Percentiles rank a stretch among this genome's conserved stretches.
phyloP scores from a whole-genome alignment of 2,329 filamentous ascomycete genomes.

The Fusarium staphyleae region DNA sequence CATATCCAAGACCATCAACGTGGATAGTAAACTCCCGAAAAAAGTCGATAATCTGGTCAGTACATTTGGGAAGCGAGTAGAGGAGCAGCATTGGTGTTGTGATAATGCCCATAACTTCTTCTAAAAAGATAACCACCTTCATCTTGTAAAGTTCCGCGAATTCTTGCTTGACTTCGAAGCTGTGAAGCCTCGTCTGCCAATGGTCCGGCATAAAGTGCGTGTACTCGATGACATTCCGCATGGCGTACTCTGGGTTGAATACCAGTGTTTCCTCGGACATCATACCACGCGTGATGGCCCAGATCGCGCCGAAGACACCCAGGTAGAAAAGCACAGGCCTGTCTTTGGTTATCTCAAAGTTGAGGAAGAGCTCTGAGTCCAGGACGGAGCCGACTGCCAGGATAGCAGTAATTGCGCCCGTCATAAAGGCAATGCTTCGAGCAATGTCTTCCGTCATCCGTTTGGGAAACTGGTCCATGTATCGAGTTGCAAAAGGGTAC shows the following conservation, averaged over 20 bases:
- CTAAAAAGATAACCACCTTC: conserved; percentile 88
- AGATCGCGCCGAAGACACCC: conserved; percentile 81
- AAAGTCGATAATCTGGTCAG: conserved; percentile 94
- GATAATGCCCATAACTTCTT: conserved; percentile 91
- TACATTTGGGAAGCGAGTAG: conserved; percentile 84
- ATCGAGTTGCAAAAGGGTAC: conserved; percentile 88
- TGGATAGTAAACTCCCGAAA: conserved; percentile 98
- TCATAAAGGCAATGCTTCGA: conserved; percentile 84
- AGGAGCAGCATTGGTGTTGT: conserved; percentile 90
- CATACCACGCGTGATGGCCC: conserved; percentile 81
- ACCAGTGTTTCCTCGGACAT: conserved; percentile 88
- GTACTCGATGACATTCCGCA: conserved; percentile 88
- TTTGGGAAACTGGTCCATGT: conserved; percentile 96
- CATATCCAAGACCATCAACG: conserved; percentile 93
- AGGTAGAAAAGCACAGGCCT: conserved; percentile 92
- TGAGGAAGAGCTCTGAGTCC: conserved; percentile 88
- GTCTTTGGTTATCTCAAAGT: conserved; percentile 89
- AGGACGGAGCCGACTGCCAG: conserved; percentile 84
- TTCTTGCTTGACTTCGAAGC: conserved; percentile 88
- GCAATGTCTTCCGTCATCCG: conserved; percentile 88
- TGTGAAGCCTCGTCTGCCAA: conserved; percentile 91
- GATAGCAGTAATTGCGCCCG: conserved; percentile 85
- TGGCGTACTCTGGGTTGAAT: conserved; percentile 89
- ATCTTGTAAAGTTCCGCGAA: conserved; percentile 92
- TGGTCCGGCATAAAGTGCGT: conserved; percentile 90